Evolutionary conservation across 1,139 yeast genomes (phyloP).

Genomic region (Pichia sp.): DNA sequence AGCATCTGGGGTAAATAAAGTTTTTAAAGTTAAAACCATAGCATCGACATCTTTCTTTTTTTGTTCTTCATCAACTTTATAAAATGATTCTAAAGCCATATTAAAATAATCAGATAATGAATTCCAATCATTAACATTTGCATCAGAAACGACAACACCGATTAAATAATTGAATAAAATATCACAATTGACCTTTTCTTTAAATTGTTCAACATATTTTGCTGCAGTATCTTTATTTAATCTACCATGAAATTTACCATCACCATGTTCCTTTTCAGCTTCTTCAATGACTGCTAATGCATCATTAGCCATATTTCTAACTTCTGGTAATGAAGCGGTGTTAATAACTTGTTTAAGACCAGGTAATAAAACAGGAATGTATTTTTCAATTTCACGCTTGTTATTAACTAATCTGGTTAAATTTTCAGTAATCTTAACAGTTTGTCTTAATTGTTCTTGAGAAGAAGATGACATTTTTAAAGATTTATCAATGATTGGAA

Average conservation of each 20-base stretch:
- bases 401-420: constrained; percentile 92
- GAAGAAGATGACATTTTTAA: constrained; percentile 83
- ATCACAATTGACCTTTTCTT: constrained; percentile 34
- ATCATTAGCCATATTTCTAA: constrained; percentile 84
- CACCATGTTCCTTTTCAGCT: constrained; percentile 63
- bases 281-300: constrained; percentile 77
- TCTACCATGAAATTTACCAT: constrained; percentile 74
- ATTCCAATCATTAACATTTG: constrained; percentile 89
- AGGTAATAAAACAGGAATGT: constrained; percentile 80
- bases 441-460: constrained; percentile 93
- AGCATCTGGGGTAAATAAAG: constrained; percentile 60
- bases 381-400: constrained; percentile 83
- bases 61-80: constrained; percentile 34
- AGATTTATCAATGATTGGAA: constrained; percentile 89
- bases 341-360: constrained; percentile 84
- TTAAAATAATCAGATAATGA: constrained; percentile 54
- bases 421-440: constrained; percentile 94
- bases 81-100: constrained; percentile 36
- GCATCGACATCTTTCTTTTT: constrained; percentile 36
- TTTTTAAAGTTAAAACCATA: constrained; percentile 52
- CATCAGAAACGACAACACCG: constrained; percentile 57
- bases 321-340: constrained; percentile 94
- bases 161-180: constrained; percentile 46
- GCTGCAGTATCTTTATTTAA: constrained; percentile 51
- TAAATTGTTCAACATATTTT: constrained; percentile 38